Evolutionary conservation across 2,329 filamentous ascomycete genomes (phyloP), one percentile per base, ranked within the genome.

Genomic region (Fusarium odoratissimum): DNA sequence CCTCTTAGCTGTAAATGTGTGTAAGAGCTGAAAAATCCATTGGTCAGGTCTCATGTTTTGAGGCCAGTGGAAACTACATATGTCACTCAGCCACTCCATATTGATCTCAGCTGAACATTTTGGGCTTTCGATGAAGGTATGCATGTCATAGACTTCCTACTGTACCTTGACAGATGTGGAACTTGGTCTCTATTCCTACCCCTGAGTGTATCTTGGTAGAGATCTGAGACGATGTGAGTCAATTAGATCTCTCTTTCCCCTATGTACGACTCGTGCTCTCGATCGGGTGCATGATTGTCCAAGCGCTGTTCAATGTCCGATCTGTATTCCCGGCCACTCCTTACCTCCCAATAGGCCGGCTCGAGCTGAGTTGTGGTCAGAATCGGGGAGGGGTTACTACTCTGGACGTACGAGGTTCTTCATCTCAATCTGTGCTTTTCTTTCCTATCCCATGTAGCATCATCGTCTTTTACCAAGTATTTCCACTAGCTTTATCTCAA

Each of bases 401-500:
- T 33, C 46, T 13, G 14, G 14, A 23, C 14, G 1, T 17, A 2
- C 7, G 10, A 8, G 8, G 10, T 0, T 12, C 10, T 12, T 33
- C 5, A 30, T 31, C 16, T 33, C 4, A 11, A 12, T 16, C 6
- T 3, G 6, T 17, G 14, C 16, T 13, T 33, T 21, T 23, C 13
- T 23, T 9, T 33, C 14, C 6, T 13, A 23, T 33, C 16, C 14
- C 16, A 13, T 9, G 10, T 19, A 31, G 46, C 9, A 11, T 5
- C 7, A 12, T 49, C 14, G 1, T 13, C 10, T 14, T 33, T 13
- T 16, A 16, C 12, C 8, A 14, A 46, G 13, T 11, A 6, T n/a
- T 16, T n/a, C 8, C 2, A n/a, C 6, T 6, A 16, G 1, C 7
- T n/a, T 5, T 4, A n/a, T 30, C 13, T 10, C 19, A 5, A 21